phyloP scores from a whole-genome alignment of 2,329 filamentous ascomycete genomes.

The Aureobasidium leucospermi region DNA sequence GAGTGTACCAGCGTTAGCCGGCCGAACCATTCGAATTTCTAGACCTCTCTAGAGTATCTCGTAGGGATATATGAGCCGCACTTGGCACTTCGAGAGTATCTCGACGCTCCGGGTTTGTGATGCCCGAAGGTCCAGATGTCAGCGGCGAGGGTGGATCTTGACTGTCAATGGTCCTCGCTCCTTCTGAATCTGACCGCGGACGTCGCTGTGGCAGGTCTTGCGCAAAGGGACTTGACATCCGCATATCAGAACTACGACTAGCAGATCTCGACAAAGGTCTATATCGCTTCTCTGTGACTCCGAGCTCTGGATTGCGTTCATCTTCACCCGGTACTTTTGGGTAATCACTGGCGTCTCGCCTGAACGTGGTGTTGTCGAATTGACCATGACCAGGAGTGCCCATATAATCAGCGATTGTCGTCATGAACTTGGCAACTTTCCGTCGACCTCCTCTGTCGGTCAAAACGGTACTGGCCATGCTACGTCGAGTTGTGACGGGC shows the following conservation, averaged over 20 bases:
- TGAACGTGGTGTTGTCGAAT: constrained; percentile 45
- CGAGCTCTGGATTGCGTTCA: constrained; percentile 36
- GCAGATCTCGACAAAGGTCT: constrained; percentile 32
- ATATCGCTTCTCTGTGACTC: constrained; percentile 35
- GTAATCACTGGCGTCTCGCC: constrained; percentile 41
- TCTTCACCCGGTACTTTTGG: constrained; percentile 51
- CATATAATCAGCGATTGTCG: constrained; percentile 21
- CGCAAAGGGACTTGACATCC: neutral
- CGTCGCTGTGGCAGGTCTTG: neutral
- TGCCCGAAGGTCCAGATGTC: neutral
- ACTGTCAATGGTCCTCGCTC: constrained; percentile 12
- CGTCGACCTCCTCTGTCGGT: constrained; percentile 30
- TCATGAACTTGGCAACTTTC: constrained; percentile 42
- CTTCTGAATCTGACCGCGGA: constrained; percentile 14
- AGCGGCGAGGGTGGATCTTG: constrained; percentile 11
- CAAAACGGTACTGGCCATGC: neutral
- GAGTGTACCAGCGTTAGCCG: no score
- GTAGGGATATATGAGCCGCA: neutral
- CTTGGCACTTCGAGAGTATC: constrained; percentile 22
- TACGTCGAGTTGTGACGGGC: neutral
- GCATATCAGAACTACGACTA: constrained; percentile 31
- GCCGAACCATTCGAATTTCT: neutral
- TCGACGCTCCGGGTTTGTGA: constrained; percentile 12
- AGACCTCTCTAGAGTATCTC: neutral
- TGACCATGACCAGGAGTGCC: constrained; percentile 18